phyloP scores from a whole-genome alignment of 257 asterid species.

The Solanum lycopersicoides region DNA sequence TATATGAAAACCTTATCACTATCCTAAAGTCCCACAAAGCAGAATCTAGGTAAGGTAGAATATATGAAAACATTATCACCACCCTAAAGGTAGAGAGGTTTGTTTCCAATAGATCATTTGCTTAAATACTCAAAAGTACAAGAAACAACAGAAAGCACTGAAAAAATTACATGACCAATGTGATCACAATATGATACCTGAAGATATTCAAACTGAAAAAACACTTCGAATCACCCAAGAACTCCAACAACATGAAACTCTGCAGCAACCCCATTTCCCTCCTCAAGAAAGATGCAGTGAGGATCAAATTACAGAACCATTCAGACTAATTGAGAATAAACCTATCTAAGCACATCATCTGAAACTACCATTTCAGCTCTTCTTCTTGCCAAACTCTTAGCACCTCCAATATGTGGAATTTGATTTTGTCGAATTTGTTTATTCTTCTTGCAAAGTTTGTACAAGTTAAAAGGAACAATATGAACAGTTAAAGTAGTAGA shows the following conservation, averaged over 20 bases:
- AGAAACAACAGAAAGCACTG: neutral
- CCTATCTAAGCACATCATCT: too few species aligned
- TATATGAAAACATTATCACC: too few species aligned
- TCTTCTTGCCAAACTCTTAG: neutral
- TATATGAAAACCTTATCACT: too few species aligned
- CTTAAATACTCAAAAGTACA: neutral
- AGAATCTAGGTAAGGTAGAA: too few species aligned
- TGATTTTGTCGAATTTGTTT: neutral
- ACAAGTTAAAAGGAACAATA: neutral
- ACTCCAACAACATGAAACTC: slow-evolving; percentile 17
- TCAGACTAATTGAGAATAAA: neutral
- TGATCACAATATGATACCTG: slow-evolving; percentile 39
- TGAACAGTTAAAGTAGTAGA: too few species aligned
- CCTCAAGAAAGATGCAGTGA: slow-evolving; percentile 2
- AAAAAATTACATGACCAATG: neutral
- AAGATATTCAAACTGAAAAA: slow-evolving; percentile 41
- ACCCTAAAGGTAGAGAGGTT: too few species aligned
- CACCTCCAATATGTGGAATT: neutral
- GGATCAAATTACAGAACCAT: slow-evolving; percentile 20
- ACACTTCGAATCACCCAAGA: slow-evolving; percentile 19
- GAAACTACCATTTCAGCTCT: neutral
- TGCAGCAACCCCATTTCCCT: slow-evolving; percentile 39
- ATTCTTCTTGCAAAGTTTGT: neutral
- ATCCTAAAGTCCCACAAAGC: too few species aligned
- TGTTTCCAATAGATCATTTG: too few species aligned